Percentiles rank a stretch among this genome's conserved stretches.
Evolutionary conservation across 106 monocot genomes (phyloP).

Genomic region (Agapanthus africanus): DNA sequence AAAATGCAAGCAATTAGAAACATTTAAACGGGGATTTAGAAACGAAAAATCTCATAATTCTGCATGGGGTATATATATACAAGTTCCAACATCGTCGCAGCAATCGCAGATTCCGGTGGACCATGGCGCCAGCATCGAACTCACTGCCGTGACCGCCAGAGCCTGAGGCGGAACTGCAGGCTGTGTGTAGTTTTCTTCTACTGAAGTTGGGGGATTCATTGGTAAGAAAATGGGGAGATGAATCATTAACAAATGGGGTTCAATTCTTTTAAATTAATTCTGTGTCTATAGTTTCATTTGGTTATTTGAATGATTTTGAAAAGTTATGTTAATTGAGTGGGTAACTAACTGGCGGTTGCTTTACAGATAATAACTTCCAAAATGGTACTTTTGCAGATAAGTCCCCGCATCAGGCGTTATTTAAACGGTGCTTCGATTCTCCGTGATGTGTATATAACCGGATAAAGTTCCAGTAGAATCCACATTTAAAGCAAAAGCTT

Average conservation of each 20-base stretch:
- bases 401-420: too few relatives aligned
- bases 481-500: too few relatives aligned
- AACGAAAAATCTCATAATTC: background rate
- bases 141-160: background rate
- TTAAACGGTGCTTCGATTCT: background rate
- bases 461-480: too few relatives aligned
- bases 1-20: background rate
- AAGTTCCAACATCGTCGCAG: slow-evolving; percentile 45
- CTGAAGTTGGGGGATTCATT: background rate
- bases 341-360: background rate
- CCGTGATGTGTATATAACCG: too few relatives aligned
- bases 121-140: slow-evolving; percentile 18
- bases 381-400: too few relatives aligned
- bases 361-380: too few relatives aligned
- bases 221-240: background rate
- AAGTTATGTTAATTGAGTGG: background rate
- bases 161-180: background rate
- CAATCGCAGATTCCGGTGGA: slow-evolving; percentile 50
- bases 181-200: background rate
- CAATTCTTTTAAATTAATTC: too few relatives aligned
- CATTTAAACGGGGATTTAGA: background rate
- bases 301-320: background rate
- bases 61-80: background rate
- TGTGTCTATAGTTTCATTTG: background rate
- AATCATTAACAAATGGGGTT: background rate